These are phyloP conservation scores for Phoma sp. DNA, from an alignment of 2,329 filamentous ascomycete genomes.

Conservation along the genomic window DNA sequence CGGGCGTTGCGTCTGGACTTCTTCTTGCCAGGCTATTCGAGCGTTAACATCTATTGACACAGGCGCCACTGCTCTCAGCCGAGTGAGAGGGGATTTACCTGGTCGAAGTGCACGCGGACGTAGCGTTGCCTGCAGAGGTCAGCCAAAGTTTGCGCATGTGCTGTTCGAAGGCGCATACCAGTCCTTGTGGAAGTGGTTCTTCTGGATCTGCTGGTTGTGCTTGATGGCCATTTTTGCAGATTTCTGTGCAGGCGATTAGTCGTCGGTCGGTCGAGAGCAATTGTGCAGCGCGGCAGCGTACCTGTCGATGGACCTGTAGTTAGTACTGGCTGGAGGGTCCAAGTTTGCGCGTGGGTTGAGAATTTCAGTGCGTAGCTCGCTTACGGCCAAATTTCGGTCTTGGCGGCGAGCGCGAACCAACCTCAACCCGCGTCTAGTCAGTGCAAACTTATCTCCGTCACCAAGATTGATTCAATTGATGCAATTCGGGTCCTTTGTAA, in stretches of 20 bases:
- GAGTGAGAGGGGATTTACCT: constrained; percentile 73
- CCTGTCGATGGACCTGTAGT: constrained; percentile 42
- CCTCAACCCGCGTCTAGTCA: too few relatives aligned
- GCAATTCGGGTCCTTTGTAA: too few relatives aligned
- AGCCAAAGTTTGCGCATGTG: constrained; percentile 22
- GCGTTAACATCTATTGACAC: constrained; percentile 45
- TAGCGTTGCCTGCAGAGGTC: constrained; percentile 77
- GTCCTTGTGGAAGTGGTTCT: constrained; percentile 77
- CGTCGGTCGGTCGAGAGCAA: constrained; percentile 2
- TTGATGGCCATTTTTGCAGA: constrained; percentile 78
- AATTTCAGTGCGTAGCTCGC: constrained; percentile 15
- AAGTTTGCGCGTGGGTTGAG: constrained; percentile 22
- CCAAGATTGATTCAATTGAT: too few relatives aligned
- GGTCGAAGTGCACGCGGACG: constrained; percentile 99
- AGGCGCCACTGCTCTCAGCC: constrained; percentile 61
- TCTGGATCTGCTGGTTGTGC: constrained; percentile 98
- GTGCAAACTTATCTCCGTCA: too few relatives aligned
- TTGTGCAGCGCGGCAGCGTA: constrained; percentile 23
- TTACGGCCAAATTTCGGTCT: constrained; percentile 31
- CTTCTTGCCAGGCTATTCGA: constrained; percentile 87
- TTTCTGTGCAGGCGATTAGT: constrained; percentile 29
- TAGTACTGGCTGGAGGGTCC: constrained; percentile 36
- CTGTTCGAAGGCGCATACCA: constrained; percentile 51
- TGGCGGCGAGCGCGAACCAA: constrained; percentile 1
- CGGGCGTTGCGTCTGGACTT: constrained; percentile 88